These are phyloP conservation scores for Boletus fagicola DNA, from an alignment of 768 basidiomycete genomes.

Conservation along the genomic window DNA sequence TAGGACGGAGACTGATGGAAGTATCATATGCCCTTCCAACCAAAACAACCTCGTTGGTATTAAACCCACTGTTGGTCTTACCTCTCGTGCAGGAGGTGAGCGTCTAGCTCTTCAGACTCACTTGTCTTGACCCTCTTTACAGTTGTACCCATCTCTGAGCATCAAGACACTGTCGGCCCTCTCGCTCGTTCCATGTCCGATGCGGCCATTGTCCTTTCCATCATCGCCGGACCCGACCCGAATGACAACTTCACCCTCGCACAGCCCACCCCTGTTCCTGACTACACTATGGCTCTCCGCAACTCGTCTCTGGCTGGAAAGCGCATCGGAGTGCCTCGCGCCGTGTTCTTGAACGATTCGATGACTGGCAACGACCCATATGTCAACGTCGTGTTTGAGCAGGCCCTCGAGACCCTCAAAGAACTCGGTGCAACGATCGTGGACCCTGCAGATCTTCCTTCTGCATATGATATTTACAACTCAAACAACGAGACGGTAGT, in stretches of 20 bases:
- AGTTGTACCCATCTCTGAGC: conserved; percentile 57
- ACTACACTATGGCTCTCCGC: conserved; percentile 53
- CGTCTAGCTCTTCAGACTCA: neutral
- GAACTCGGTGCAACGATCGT: conserved; percentile 49
- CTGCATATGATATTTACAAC: conserved; percentile 46
- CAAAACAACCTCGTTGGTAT: conserved; percentile 58
- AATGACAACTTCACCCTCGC: conserved; percentile 54
- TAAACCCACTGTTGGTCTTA: conserved; percentile 59
- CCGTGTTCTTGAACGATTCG: conserved; percentile 32
- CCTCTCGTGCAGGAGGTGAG: conserved; percentile 57
- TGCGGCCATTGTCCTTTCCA: conserved; percentile 52
- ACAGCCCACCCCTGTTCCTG: conserved; percentile 52
- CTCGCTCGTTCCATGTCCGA: conserved; percentile 53
- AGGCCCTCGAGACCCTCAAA: conserved; percentile 38
- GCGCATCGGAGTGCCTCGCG: conserved; percentile 53
- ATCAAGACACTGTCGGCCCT: conserved; percentile 61
- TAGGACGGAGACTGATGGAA: conserved; percentile 51
- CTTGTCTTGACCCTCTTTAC: neutral
- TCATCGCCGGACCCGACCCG: conserved; percentile 54
- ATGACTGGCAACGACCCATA: conserved; percentile 28
- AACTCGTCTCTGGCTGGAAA: conserved; percentile 47
- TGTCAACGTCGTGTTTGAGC: conserved; percentile 39
- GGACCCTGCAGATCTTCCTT: conserved; percentile 63
- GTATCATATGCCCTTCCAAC: conserved; percentile 51
- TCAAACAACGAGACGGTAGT: conserved; percentile 58